These are phyloP conservation scores for Arxiozyma bovina DNA, from an alignment of 1,139 yeast species.

Conservation along the genomic window DNA sequence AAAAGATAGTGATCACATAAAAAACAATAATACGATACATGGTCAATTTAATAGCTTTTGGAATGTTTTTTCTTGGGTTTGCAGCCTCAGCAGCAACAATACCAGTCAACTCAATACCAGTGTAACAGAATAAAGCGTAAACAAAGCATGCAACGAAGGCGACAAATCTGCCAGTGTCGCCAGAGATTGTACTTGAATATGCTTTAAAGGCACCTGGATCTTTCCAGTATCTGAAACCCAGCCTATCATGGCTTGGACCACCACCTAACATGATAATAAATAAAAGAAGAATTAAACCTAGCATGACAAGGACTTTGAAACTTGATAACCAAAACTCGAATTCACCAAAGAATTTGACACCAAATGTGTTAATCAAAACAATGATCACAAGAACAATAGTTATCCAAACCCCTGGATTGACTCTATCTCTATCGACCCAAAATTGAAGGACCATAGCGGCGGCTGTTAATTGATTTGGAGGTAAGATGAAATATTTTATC, in stretches of 20 bases:
- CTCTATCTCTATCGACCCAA: conserved; percentile 41
- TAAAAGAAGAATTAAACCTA: conserved; percentile 44
- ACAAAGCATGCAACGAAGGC: conserved; percentile 60
- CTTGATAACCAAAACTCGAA: conserved; percentile 59
- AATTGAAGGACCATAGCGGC: conserved; percentile 35
- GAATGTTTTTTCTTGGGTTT: conserved; percentile 67
- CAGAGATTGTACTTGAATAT: conserved; percentile 37
- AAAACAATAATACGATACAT: conserved; percentile 69
- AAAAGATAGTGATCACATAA: conserved; percentile 55
- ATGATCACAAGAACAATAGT: conserved; percentile 40
- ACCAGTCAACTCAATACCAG: conserved; percentile 70
- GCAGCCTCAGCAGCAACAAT: conserved; percentile 72
- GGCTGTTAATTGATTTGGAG: conserved; percentile 51
- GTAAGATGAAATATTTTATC: conserved; percentile 53
- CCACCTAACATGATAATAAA: conserved; percentile 51
- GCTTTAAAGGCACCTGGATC: conserved; percentile 41
- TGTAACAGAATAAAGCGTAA: conserved; percentile 65
- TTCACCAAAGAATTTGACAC: conserved; percentile 54
- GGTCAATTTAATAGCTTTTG: conserved; percentile 67
- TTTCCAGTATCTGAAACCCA: conserved; percentile 44
- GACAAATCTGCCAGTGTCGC: conserved; percentile 48
- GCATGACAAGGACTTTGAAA: conserved; percentile 49
- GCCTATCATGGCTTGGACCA: conserved; percentile 45
- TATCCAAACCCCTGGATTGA: conserved; percentile 48
- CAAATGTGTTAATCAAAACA: conserved; percentile 45